A percentile compares a stretch with the other conserved stretches of the same genome.
phyloP scores from a whole-genome alignment of 1,139 yeast genomes.

The Kodamaea derodonti region DNA sequence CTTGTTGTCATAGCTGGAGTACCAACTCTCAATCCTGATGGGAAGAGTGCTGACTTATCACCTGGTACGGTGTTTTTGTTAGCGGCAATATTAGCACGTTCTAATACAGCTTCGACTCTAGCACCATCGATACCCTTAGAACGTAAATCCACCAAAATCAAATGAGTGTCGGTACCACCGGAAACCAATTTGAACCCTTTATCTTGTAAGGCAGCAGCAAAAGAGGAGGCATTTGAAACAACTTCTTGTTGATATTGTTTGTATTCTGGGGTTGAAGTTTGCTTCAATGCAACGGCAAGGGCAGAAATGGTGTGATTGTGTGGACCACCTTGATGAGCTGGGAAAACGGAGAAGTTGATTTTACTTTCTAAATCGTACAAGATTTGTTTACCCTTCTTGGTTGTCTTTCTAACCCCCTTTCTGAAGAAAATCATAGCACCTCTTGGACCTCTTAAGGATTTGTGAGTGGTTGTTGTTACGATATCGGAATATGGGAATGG shows the following conservation, averaged over 20 bases:
- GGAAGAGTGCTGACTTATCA: constrained; percentile 90
- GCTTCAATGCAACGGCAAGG: constrained; percentile 89
- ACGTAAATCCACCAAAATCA: constrained; percentile 80
- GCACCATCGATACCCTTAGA: constrained; percentile 92
- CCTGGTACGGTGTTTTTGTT: constrained; percentile 97
- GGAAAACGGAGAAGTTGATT: constrained; percentile 94
- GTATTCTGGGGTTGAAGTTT: constrained; percentile 82
- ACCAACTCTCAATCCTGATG: constrained; percentile 94
- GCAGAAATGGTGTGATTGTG: constrained; percentile 98
- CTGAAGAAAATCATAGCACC: constrained; percentile 98
- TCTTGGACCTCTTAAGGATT: constrained; percentile 96
- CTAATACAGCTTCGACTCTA: constrained; percentile 87
- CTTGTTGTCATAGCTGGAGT: constrained; percentile 98
- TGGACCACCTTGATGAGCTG: constrained; percentile 99
- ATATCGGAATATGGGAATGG: constrained; percentile 95
- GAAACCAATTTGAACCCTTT: constrained; percentile 81
- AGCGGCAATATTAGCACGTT: constrained; percentile 87
- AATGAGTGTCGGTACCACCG: constrained; percentile 92
- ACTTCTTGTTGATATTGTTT: constrained; percentile 81
- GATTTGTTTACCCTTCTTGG: constrained; percentile 85
- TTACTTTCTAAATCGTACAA: constrained; percentile 82
- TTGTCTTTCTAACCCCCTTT: constrained; percentile 81
- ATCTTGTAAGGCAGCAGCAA: constrained; percentile 64
- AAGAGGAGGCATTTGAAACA: constrained; percentile 71
- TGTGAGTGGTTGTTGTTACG: constrained; percentile 96